phyloP scores from a whole-genome alignment of 2,329 filamentous ascomycete genomes.

The Fusarium drepaniforme region DNA sequence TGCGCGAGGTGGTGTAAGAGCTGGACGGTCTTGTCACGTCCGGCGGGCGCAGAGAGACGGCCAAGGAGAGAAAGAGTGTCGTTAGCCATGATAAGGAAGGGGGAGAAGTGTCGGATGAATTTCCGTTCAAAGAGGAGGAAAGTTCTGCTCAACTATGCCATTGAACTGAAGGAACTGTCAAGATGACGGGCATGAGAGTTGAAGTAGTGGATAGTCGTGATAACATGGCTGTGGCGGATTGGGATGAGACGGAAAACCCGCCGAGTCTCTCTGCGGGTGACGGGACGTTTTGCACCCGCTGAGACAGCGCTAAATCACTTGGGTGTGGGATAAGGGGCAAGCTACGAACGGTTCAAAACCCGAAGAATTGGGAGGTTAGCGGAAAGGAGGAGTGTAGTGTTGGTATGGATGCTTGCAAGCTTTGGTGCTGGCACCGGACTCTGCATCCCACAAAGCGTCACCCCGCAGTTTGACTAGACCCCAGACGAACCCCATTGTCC shows the following conservation, averaged over 20 bases:
- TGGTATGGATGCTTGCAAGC: no score
- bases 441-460: not conserved
- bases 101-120: no score
- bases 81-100: not conserved
- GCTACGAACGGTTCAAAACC: not conserved
- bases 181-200: not conserved
- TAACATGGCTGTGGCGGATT: not conserved
- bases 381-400: not conserved
- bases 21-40: not conserved
- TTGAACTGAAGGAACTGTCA: not conserved
- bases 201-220: not conserved
- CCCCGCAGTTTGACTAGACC: not conserved
- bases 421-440: no score
- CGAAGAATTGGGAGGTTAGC: not conserved
- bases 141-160: no score
- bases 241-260: not conserved
- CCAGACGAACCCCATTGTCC: not conserved
- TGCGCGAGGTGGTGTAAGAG: not conserved
- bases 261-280: not conserved
- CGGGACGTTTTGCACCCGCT: not conserved
- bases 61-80: not conserved
- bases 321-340: not conserved
- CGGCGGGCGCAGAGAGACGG: not conserved
- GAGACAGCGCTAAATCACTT: not conserved
- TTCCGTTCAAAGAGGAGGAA: no score